A percentile compares a stretch with the other conserved stretches of the same genome.
These are phyloP conservation scores for Kuraishia molischiana DNA, from an alignment of 805 yeast species.

Conservation along the genomic window DNA sequence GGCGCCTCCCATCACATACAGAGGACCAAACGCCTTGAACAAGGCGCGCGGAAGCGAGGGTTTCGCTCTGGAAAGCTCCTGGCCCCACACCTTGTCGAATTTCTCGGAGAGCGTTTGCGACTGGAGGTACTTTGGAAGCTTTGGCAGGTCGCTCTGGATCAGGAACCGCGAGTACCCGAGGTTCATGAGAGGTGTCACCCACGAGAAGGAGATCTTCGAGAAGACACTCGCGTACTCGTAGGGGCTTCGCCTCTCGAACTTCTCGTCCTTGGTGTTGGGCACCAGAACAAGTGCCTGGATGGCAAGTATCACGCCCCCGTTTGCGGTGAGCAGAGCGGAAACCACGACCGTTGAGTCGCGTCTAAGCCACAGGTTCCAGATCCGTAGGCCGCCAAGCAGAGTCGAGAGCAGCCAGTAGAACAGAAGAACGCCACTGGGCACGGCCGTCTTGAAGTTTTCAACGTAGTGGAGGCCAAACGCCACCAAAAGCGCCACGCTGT, in stretches of 20 bases:
- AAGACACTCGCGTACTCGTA: slow-evolving; percentile 39
- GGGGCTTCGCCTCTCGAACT: slow-evolving; percentile 30
- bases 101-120: slow-evolving; percentile 38
- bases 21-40: slow-evolving; percentile 61
- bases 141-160: slow-evolving; percentile 58
- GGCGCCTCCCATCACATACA: slow-evolving; percentile 59
- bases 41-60: slow-evolving; percentile 36
- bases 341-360: slow-evolving; percentile 12
- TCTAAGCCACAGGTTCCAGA: slow-evolving; percentile 31
- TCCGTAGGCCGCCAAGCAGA: slow-evolving; percentile 35
- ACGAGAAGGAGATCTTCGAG: slow-evolving; percentile 40
- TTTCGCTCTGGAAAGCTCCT: slow-evolving; percentile 28
- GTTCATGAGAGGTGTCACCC: slow-evolving; percentile 53
- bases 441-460: slow-evolving; percentile 57
- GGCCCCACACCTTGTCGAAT: slow-evolving; percentile 53
- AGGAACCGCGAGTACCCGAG: slow-evolving; percentile 38
- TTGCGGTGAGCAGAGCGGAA: slow-evolving; percentile 24
- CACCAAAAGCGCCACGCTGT: slow-evolving; percentile 34
- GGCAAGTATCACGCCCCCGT: slow-evolving; percentile 28
- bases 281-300: slow-evolving; percentile 34
- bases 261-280: slow-evolving; percentile 19
- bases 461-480: slow-evolving; percentile 52
- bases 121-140: slow-evolving; percentile 58
- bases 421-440: slow-evolving; percentile 61
- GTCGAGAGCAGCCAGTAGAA: slow-evolving; percentile 64